These are phyloP conservation scores for Sanghuangporus baumii DNA, from an alignment of 1,284 basidiomycete genomes.

Conservation along the genomic window DNA sequence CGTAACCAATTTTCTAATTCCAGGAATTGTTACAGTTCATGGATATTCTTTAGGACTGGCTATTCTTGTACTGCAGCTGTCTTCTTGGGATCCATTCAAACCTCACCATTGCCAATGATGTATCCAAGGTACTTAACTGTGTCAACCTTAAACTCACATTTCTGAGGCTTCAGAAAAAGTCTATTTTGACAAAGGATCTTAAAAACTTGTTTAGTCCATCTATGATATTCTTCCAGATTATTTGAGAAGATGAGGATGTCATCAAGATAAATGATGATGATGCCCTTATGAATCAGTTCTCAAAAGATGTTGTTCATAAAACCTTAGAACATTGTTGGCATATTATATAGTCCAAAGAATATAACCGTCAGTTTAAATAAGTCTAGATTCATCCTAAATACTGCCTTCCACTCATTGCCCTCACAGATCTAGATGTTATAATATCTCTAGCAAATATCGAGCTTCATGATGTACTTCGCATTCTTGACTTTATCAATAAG, in stretches of 20 bases:
- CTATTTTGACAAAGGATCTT: neutral
- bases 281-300: neutral
- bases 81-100: neutral
- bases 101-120: neutral
- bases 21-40: neutral
- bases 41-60: neutral
- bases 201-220: neutral
- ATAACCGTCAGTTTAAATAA: neutral
- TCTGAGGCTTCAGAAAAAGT: neutral
- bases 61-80: too few relatives aligned
- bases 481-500: slow-evolving; percentile 27
- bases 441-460: slow-evolving; percentile 31
- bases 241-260: neutral
- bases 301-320: neutral
- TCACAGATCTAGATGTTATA: slow-evolving; percentile 17
- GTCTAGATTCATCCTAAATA: neutral
- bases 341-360: neutral
- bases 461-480: slow-evolving; percentile 31
- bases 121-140: neutral
- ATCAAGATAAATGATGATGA: neutral
- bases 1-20: neutral
- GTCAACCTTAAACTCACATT: neutral
- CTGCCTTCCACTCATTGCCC: neutral
- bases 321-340: neutral
- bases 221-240: neutral